Evolutionary conservation across 2,329 filamentous ascomycete genomes (phyloP), one percentile per base, ranked within the genome.

Genomic region (Shiraia bambusicola): DNA sequence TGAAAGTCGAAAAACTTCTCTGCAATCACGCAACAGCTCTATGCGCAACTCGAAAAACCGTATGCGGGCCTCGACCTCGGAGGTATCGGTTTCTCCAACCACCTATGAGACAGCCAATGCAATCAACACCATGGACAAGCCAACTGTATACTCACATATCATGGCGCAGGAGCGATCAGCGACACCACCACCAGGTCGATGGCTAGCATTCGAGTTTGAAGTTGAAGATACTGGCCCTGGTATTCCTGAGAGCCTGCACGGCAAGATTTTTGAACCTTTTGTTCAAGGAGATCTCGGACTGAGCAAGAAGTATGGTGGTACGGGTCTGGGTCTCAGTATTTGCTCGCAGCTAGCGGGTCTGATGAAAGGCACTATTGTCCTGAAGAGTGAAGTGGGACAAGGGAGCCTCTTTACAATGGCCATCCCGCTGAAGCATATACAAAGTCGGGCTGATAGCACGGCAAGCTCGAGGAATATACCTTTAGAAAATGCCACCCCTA

Each of bases 231-330:
- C 84, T 0, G 91, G 91, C 0, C 90, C 89, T 0, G 91, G 91
- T 19, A 95, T 95, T 41, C 82, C 88, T 0, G 79, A 83, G 6
- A 73, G 85, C 50, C 80, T 94, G 66, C 88, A 90, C 55, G 76
- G 87, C 42, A 84, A 84, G 53, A 88, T 96, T 8, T 96, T 96
- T 63, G 91, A 95, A 65, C 91, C 91, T 0, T 96, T 96, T 61
- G 87, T 95, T 0, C 91, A 96, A 67, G 91, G 87, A n/a, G 90
- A 95, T 61, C 72, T 93, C 1, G 87, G 89, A 1, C 72, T 96
- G 12, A 94, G 87, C 72, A 94, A 89, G 67, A 93, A 93, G 60
- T 94, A 85, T 61, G 89, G 89, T 13, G 91, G 91, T 12, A 95
- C 91, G 1, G 91, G 91, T 3, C 73, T 95, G 2, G 91, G 91